Conservation (phyloP, 352 stramenopile genomes). For the Globisporangium ultimum region DNA sequence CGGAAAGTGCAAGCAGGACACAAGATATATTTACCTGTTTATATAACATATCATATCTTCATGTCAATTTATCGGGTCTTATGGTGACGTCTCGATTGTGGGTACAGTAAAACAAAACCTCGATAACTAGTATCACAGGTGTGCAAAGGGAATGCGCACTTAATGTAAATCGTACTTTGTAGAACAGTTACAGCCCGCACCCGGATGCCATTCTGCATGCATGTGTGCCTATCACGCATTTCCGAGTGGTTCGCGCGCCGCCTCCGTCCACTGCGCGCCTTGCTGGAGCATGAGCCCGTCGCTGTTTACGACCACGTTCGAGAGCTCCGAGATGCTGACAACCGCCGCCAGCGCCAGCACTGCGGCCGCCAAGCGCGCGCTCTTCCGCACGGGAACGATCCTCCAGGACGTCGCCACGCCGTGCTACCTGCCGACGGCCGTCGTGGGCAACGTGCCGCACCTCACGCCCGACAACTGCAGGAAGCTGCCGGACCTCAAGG, state of each 20-base stretch:
- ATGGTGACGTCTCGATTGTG: too few species aligned
- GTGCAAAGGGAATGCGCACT: background rate
- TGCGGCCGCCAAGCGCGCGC: slow-evolving; percentile 9
- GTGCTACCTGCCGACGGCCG: slow-evolving; percentile 67
- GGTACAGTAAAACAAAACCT: too few species aligned
- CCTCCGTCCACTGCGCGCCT: background rate
- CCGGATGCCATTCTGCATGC: background rate
- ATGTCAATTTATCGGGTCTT: background rate
- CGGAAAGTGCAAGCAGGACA: background rate
- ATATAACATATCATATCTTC: background rate
- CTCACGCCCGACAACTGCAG: slow-evolving; percentile 72
- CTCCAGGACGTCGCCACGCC: slow-evolving; percentile 40
- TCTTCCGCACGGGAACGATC: slow-evolving; percentile 35
- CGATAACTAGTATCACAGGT: too few species aligned
- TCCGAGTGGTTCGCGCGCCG: background rate
- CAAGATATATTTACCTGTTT: background rate
- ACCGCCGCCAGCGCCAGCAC: slow-evolving; percentile 6
- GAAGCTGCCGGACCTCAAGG: slow-evolving; percentile 54
- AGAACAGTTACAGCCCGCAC: background rate
- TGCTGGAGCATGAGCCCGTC: slow-evolving; percentile 1
- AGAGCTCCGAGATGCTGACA: slow-evolving; percentile 26
- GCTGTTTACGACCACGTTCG: slow-evolving; percentile 5
- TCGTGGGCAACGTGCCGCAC: slow-evolving; percentile 67
- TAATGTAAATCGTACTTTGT: background rate
- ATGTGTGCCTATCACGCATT: background rate